phyloP scores from a whole-genome alignment of 306 rosid genomes.

The Medicago ruthenica region DNA sequence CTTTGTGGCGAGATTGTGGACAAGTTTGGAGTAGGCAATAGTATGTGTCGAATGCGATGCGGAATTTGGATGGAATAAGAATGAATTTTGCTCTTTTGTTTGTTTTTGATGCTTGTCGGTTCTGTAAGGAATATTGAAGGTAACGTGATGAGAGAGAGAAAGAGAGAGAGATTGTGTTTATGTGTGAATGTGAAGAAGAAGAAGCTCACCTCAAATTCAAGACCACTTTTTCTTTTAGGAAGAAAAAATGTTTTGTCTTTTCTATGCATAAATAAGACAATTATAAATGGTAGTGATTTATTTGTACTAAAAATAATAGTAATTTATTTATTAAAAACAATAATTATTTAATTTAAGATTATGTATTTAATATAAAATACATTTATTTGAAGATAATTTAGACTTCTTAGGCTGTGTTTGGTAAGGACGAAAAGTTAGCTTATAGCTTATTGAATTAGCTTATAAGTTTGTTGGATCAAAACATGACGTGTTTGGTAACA shows the following conservation, averaged over 20 bases:
- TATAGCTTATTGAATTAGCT: too few relatives aligned
- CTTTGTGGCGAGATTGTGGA: slow-evolving; percentile 9
- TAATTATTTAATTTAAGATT: too few relatives aligned
- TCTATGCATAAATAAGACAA: too few relatives aligned
- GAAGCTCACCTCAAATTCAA: slow-evolving; percentile 31
- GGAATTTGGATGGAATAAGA: slow-evolving; percentile 13
- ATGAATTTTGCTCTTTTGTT: not conserved
- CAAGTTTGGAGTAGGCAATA: not conserved
- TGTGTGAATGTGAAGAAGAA: slow-evolving; percentile 12
- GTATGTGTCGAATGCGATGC: not conserved
- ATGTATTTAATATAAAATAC: too few relatives aligned
- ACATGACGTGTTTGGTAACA: too few relatives aligned
- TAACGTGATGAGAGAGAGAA: slow-evolving; percentile 32
- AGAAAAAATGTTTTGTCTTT: not conserved
- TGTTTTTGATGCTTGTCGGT: slow-evolving; percentile 40
- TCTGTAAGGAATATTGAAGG: slow-evolving; percentile 35
- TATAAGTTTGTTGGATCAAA: too few relatives aligned
- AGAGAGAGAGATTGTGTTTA: slow-evolving; percentile 2
- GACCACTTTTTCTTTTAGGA: not conserved
- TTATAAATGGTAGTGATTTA: too few relatives aligned
- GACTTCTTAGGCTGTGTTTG: too few relatives aligned
- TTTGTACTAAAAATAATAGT: too few relatives aligned
- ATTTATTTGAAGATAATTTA: too few relatives aligned
- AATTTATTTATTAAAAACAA: too few relatives aligned
- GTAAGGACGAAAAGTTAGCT: too few relatives aligned